These are phyloP conservation scores for Scalesia atractyloides DNA, from an alignment of 129 eudicot species.

Conservation along the genomic window DNA sequence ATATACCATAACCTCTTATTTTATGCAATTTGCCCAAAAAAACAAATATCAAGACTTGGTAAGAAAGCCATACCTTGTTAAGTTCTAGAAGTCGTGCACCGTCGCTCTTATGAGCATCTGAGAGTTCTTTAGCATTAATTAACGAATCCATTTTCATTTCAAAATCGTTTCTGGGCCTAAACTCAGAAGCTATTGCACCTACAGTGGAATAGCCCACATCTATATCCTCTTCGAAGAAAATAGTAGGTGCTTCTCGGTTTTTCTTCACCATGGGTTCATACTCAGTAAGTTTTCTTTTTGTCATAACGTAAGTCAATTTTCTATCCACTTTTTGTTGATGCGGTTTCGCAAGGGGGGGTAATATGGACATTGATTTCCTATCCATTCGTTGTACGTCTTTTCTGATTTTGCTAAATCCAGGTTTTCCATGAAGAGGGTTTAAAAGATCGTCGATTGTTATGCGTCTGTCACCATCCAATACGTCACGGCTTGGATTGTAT, in stretches of 20 bases:
- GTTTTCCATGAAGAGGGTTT: constrained; percentile 71
- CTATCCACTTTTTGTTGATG: constrained; percentile 70
- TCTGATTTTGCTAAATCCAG: constrained; percentile 65
- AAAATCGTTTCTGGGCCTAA: constrained; percentile 87
- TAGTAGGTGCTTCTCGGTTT: constrained; percentile 90
- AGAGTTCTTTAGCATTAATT: constrained; percentile 57
- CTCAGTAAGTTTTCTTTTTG: constrained; percentile 63
- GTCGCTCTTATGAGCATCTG: constrained; percentile 84
- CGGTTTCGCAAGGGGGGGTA: constrained; percentile 75
- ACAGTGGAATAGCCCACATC: constrained; percentile 72
- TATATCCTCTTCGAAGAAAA: constrained; percentile 60
- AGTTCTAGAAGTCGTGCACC: constrained; percentile 88
- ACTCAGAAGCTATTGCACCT: constrained; percentile 93
- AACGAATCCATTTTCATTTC: constrained; percentile 80
- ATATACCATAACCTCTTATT: too few relatives aligned
- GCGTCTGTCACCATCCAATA: constrained; percentile 66
- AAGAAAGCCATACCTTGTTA: constrained; percentile 60
- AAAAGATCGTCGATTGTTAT: constrained; percentile 81
- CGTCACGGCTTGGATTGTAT: constrained; percentile 85
- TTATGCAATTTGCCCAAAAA: background rate
- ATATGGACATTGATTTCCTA: constrained; percentile 54
- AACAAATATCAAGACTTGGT: constrained; percentile 3
- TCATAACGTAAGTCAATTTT: constrained; percentile 48
- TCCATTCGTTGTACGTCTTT: constrained; percentile 54
- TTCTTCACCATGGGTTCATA: constrained; percentile 77